These are phyloP conservation scores for Agaricus subrufescens DNA, from an alignment of 768 basidiomycete species.

Conservation along the genomic window DNA sequence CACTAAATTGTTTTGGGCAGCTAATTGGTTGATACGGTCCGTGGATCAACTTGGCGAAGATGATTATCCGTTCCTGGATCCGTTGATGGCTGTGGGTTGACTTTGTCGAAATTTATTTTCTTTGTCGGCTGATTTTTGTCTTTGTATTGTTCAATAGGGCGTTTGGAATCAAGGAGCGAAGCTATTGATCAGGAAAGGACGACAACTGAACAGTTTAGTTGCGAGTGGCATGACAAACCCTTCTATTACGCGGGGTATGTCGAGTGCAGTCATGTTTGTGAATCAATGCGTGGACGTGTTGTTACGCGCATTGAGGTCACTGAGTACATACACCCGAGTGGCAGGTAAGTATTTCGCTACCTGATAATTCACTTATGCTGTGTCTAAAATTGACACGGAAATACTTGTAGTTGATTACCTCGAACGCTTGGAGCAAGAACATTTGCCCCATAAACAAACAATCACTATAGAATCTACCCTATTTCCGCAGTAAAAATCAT, in stretches of 20 bases:
- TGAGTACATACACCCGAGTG: conserved; percentile 9
- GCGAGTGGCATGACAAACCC: neutral
- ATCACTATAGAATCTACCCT: neutral
- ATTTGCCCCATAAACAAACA: neutral
- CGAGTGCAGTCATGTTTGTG: conserved; percentile 4
- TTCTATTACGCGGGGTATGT: neutral
- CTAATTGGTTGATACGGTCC: conserved; percentile 36
- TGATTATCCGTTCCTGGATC: conserved; percentile 52
- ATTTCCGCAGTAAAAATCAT: conserved; percentile 1
- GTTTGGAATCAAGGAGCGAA: conserved; percentile 24
- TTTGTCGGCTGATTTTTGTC: neutral
- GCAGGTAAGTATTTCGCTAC: conserved; percentile 2
- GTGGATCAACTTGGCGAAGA: conserved; percentile 42
- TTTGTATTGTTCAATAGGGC: neutral
- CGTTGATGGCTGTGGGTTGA: conserved; percentile 44
- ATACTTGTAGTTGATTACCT: conserved; percentile 3
- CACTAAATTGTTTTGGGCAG: conserved; percentile 35
- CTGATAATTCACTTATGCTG: neutral
- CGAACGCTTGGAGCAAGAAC: conserved; percentile 6
- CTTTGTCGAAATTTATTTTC: neutral
- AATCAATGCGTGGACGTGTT: conserved; percentile 7
- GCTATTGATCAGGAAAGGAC: conserved; percentile 56
- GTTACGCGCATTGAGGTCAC: conserved; percentile 6
- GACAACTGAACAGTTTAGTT: conserved; percentile 38
- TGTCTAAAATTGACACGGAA: neutral